Conservation (phyloP, 371 early-diverging fungal genomes). For the Lichtheimia corymbifera region DNA sequence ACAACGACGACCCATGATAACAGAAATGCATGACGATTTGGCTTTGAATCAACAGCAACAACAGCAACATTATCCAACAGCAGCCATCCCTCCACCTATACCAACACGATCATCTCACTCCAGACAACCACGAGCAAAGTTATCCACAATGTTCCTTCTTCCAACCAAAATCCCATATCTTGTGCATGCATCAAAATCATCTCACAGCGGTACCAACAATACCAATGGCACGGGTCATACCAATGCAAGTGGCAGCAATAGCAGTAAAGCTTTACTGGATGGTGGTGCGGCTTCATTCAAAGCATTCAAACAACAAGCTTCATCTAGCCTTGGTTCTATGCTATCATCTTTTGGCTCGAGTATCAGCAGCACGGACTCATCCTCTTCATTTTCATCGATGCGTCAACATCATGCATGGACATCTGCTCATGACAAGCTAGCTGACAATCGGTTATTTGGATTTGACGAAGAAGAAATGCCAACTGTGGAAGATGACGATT, state of each 20-base stretch:
- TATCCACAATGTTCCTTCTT: slow-evolving; percentile 39
- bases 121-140: slow-evolving; percentile 26
- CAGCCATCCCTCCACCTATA: slow-evolving; percentile 2
- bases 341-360: slow-evolving; percentile 36
- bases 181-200: slow-evolving; percentile 11
- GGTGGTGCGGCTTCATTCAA: slow-evolving; percentile 1
- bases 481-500: slow-evolving; percentile 26
- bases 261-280: slow-evolving; percentile 5
- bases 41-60: slow-evolving; percentile 2
- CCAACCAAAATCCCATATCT: slow-evolving; percentile 31
- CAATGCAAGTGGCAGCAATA: background rate
- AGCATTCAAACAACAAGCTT: slow-evolving; percentile 40
- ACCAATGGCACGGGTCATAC: background rate
- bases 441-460: slow-evolving; percentile 46
- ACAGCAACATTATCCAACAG: slow-evolving; percentile 9
- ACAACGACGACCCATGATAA: slow-evolving; percentile 49
- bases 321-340: slow-evolving; percentile 33
- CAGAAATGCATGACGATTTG: slow-evolving; percentile 9
- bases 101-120: background rate
- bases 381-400: slow-evolving; percentile 7
- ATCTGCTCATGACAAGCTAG: slow-evolving; percentile 25
- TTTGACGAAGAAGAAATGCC: slow-evolving; percentile 54
- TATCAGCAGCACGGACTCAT: slow-evolving; percentile 19
- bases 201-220: background rate
- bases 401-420: slow-evolving; percentile 25